Base-by-base conservation (phyloP, 768 basidiomycete genomes). In the Sarcodon sp. region DNA sequence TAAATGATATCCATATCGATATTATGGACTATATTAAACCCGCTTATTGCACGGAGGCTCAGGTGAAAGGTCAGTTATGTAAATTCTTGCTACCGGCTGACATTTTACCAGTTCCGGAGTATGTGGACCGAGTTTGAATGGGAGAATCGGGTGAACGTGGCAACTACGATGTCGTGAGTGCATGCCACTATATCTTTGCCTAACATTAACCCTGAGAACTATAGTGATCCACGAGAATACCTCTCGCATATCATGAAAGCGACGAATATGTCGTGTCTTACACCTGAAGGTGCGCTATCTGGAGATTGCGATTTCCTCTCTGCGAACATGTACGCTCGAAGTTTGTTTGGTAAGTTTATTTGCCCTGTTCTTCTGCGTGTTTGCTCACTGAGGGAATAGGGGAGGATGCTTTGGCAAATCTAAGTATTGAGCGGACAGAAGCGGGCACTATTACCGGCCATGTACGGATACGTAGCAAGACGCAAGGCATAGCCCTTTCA, bases 71-170 rank as follows among this genome's bases (percentile, higher is more conserved):
- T 18, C 9, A n/a, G 12, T 4, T n/a, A 41, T 32, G 32, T 36
- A 31, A 35, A 15, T 10, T 33, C 32, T 27, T 13, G 16, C 33
- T 13, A 38, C 16, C 31, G 49, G 16, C 35, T 50, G 10, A 31
- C 34, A 33, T 35, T 35, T 27, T 11, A 39, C 7, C 57, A 93
- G 86, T 94, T 94, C 79, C 79, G 94, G 33, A 88, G 79, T 63
- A 94, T 94, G 91, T 96, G 94, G 94, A 99, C 93, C 27, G 96
- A 98, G 64, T 99, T 99, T 58, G 94, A 99, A 64, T 99, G 94
- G 94, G 94, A 99, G 74, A 99, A 99, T 68, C 78, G 93, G 57
- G 94, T 98, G 48, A 97, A 97, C 59, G 88, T 97, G 47, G 83
- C 81, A 54, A 87, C 83, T 43, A 66, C 78, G 18, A 78, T 93